These are phyloP conservation scores for Phytopythium boreale DNA, from an alignment of 352 stramenopile species.

Conservation along the genomic window DNA sequence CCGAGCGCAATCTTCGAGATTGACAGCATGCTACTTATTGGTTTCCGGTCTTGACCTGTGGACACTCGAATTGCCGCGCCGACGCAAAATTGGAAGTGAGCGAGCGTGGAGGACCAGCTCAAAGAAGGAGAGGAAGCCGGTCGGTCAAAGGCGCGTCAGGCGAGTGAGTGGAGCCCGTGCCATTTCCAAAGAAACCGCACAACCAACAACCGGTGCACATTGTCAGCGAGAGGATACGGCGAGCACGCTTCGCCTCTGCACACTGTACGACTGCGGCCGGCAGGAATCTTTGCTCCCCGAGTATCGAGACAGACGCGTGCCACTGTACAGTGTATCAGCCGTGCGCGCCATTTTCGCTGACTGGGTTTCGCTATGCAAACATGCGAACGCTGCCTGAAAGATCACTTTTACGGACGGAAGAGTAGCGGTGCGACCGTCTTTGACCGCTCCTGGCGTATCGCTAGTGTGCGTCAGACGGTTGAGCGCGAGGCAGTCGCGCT, in stretches of 20 bases:
- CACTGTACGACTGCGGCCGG: neutral
- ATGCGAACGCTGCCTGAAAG: neutral
- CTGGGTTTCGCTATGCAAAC: neutral
- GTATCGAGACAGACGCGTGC: neutral
- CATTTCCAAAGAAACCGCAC: neutral
- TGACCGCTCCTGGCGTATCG: neutral
- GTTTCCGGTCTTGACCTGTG: neutral
- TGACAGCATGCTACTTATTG: neutral
- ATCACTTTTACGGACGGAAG: neutral
- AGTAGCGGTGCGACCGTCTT: neutral
- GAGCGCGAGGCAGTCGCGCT: neutral
- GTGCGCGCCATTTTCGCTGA: neutral
- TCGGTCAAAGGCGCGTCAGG: neutral
- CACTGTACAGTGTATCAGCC: neutral
- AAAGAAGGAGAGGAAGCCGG: neutral
- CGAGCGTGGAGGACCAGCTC: neutral
- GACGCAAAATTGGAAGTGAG: slow-evolving; percentile 7
- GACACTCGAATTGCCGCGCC: neutral
- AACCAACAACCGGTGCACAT: neutral
- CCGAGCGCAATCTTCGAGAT: slow-evolving; percentile 7
- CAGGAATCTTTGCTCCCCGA: neutral
- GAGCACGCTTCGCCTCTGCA: neutral
- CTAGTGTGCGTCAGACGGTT: neutral
- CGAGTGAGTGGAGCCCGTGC: neutral
- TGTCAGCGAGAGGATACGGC: neutral